Base-by-base conservation (phyloP, 257 asterid species). In the Scutellaria minor region DNA sequence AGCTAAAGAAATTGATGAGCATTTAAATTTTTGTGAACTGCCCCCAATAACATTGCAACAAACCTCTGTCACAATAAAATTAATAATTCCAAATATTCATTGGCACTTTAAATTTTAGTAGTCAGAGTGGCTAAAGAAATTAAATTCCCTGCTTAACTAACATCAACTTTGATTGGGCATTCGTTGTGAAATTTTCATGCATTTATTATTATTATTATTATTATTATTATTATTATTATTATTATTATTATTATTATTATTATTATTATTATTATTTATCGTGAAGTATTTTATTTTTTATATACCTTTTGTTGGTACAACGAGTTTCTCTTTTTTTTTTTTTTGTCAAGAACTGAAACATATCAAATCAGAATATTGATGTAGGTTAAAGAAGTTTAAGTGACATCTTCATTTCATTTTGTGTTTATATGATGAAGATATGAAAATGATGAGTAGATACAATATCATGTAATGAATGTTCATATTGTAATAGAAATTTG, bases 1-100 rank as follows among this genome's bases (percentile, higher is more conserved):
- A 48, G 66, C 35, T 61, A 55, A 42, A 9, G 5, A 41, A 54
- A 57, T 73, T 83, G 35, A 77, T 64, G 83, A 72, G 65, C 79
- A 71, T 63, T 75, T 75, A 74, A 39, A 75, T 13, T 66, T 46
- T 44, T 70, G 20, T 24, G 81, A 51, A 46, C 70, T 56, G 44
- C 55, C 73, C 73, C 40, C 64, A 74, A 54, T 80, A 77, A 53
- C 55, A 59, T 72, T 69, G 67, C 80, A 83, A 66, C 81, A 75
- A 71, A 75, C 77, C 53, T 54, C 81, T 83, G 78, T 50, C 73
- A 45, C 60, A 66, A 45, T 65, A 67, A 68, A 73, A 63, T 9
- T 70, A 58, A 74, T 68, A 50, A 73, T 73, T 65, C 78, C 73
- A 68, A 69, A 63, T 57, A 48, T 63, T 69, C 9, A 73, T 63